A percentile compares a stretch with the other conserved stretches of the same genome.
Evolutionary conservation across 257 asterid genomes (phyloP).

Genomic region (Plectranthus barbatus): DNA sequence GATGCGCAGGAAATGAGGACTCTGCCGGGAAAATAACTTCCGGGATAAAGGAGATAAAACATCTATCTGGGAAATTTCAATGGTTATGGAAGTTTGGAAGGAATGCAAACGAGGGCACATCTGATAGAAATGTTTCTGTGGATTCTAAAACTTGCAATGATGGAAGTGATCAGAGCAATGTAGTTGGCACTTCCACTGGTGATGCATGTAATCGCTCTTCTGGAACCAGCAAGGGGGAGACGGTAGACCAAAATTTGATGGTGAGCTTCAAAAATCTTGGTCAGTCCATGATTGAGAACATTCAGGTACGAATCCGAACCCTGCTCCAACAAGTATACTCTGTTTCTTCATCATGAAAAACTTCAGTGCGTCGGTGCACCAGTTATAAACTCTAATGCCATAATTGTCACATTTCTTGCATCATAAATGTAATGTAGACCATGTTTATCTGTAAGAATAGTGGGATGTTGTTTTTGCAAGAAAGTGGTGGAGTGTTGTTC

Average conservation of each 20-base stretch:
- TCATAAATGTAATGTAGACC: too few species aligned
- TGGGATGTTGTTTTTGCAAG: too few species aligned
- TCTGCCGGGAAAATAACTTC: slow-evolving; percentile 12
- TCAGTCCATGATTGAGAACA: slow-evolving; percentile 45
- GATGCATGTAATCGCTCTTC: slow-evolving; percentile 19
- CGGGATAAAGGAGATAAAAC: slow-evolving; percentile 22
- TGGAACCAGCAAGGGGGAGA: slow-evolving; percentile 33
- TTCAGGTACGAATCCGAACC: slow-evolving; percentile 32
- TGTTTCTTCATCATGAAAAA: too few species aligned
- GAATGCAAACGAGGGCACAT: slow-evolving; percentile 23
- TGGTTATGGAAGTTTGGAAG: slow-evolving; percentile 41
- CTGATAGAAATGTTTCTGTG: slow-evolving; percentile 19
- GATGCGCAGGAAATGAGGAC: slow-evolving; percentile 26
- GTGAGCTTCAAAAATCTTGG: slow-evolving; percentile 43
- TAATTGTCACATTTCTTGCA: too few species aligned
- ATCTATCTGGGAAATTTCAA: slow-evolving; percentile 31
- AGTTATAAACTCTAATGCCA: not conserved
- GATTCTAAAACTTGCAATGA: slow-evolving; percentile 15
- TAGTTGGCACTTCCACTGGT: not conserved
- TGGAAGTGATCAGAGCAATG: slow-evolving; percentile 16
- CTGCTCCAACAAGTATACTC: not conserved
- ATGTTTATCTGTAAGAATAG: too few species aligned
- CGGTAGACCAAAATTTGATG: slow-evolving; percentile 34
- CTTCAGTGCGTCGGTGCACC: too few species aligned
- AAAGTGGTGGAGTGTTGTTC: not conserved